These are phyloP conservation scores for Wickerhamomyces hampshirensis DNA, from an alignment of 805 yeast species.

Conservation along the genomic window DNA sequence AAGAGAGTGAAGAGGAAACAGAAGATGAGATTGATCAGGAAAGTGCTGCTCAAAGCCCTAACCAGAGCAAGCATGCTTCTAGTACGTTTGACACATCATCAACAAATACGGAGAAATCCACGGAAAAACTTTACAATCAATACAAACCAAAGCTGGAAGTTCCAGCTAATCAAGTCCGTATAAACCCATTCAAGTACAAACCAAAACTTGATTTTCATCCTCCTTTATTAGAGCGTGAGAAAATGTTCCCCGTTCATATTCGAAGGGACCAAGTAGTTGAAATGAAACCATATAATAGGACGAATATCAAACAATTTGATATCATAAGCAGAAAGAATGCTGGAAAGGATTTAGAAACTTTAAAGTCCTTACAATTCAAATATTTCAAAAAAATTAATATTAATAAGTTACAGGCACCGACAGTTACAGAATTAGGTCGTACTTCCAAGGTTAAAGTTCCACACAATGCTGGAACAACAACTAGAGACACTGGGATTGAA, in stretches of 20 bases:
- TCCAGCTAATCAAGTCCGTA: too few relatives aligned
- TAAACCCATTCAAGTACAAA: background rate
- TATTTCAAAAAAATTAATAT: background rate
- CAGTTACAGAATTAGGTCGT: background rate
- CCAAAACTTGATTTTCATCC: background rate
- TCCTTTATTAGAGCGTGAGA: background rate
- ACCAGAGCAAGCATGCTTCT: conserved; percentile 8
- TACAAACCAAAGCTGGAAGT: conserved; percentile 9
- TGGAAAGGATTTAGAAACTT: background rate
- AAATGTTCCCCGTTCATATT: conserved; percentile 7
- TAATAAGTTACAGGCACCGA: background rate
- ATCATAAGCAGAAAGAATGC: background rate
- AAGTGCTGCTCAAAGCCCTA: conserved; percentile 3
- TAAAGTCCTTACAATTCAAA: background rate
- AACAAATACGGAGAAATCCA: too few relatives aligned
- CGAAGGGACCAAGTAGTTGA: conserved; percentile 7
- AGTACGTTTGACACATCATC: conserved; percentile 6
- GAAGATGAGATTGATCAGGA: conserved; percentile 5
- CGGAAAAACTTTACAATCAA: conserved; percentile 9
- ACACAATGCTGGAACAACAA: conserved; percentile 19
- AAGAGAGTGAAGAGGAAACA: conserved; percentile 8
- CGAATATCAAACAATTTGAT: background rate
- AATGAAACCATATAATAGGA: background rate
- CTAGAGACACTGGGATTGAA: conserved; percentile 18
- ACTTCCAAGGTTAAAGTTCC: conserved; percentile 3